phyloP scores from a whole-genome alignment of 1,139 yeast species.

The Blastobotrys apis region DNA sequence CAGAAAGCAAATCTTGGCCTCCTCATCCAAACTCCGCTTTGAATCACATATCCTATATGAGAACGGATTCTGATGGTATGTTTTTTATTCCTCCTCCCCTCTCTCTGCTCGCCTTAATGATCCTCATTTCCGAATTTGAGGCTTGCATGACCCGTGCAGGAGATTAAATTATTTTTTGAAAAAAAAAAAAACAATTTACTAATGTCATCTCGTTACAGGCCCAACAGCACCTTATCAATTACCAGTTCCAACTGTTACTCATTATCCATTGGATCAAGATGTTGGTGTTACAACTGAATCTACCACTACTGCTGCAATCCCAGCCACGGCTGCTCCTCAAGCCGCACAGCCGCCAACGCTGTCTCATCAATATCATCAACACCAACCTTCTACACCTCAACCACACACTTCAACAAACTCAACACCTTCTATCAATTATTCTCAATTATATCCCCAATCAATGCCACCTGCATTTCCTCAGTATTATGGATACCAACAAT shows the following conservation, averaged over 20 bases:
- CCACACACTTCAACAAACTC: neutral
- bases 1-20: neutral
- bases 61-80: too few relatives aligned
- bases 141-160: too few relatives aligned
- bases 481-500: neutral
- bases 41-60: too few relatives aligned
- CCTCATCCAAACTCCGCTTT: neutral
- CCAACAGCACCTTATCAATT: neutral
- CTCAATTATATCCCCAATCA: too few relatives aligned
- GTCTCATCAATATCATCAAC: neutral
- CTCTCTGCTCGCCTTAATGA: too few relatives aligned
- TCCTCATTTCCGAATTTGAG: neutral
- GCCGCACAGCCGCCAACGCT: slow-evolving; percentile 1
- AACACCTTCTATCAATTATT: neutral
- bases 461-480: neutral
- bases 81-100: too few relatives aligned
- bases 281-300: neutral
- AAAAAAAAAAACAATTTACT: neutral
- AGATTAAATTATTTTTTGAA: too few relatives aligned
- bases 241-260: neutral
- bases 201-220: too few relatives aligned
- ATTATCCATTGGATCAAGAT: slow-evolving; percentile 9
- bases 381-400: neutral
- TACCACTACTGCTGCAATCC: neutral
- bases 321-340: neutral